Conservation (phyloP, 2,329 filamentous ascomycete genomes). For the Colletotrichum phormii region DNA sequence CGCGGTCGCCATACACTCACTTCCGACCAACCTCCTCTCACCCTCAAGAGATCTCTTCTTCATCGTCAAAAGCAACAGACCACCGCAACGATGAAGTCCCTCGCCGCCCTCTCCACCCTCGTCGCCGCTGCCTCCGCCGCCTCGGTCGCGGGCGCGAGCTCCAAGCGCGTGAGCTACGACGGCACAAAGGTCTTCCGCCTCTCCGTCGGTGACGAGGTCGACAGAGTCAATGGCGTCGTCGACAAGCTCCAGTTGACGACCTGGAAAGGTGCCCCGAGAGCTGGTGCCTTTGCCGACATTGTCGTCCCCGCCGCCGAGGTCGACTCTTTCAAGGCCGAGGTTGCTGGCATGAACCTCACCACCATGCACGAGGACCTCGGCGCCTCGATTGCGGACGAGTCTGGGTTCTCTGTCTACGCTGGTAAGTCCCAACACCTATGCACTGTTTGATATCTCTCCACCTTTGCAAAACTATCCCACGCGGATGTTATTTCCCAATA, state of each 20-base stretch:
- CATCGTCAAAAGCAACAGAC: background rate
- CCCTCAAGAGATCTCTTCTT: background rate
- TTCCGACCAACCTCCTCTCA: background rate
- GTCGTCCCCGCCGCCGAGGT: constrained; percentile 51
- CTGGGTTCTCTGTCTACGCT: constrained; percentile 44
- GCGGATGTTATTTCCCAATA: no score
- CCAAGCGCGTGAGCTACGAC: constrained; percentile 50
- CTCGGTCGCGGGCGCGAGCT: constrained; percentile 14
- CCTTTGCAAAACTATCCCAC: no score
- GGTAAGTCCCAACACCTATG: background rate
- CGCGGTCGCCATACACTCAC: background rate
- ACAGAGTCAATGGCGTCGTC: constrained; percentile 48
- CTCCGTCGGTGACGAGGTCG: constrained; percentile 47
- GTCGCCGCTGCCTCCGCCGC: constrained; percentile 29
- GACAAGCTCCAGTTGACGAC: constrained; percentile 48
- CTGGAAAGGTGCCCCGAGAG: constrained; percentile 51
- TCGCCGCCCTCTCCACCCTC: constrained; percentile 26
- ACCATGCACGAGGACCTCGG: constrained; percentile 55
- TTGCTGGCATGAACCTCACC: constrained; percentile 45
- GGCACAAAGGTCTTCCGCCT: constrained; percentile 59
- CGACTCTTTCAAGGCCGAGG: constrained; percentile 46
- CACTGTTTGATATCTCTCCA: background rate
- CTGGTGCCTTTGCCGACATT: constrained; percentile 52
- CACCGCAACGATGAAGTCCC: constrained; percentile 27
- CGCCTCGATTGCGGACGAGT: constrained; percentile 50